Evolutionary conservation across 192 early-diverging fungal genomes (phyloP).

Genomic region (Gaertneriomyces semiglobifer): DNA sequence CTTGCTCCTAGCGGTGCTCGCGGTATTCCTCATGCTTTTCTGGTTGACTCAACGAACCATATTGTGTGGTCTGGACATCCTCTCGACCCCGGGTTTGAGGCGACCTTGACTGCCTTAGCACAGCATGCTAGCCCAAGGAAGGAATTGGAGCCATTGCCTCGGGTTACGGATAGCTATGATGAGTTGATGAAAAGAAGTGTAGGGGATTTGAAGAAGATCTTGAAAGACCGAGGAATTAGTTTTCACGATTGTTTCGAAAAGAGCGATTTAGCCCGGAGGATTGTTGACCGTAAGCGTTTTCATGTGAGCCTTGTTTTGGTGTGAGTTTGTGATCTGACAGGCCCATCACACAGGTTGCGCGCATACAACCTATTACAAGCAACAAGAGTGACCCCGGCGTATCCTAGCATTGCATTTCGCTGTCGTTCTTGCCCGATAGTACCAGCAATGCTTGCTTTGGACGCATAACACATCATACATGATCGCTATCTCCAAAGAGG

Average conservation of each 20-base stretch:
- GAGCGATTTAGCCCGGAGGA: slow-evolving; percentile 46
- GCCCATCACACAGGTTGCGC: too few relatives aligned
- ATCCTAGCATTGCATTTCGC: too few relatives aligned
- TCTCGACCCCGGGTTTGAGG: slow-evolving; percentile 44
- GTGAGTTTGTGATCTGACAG: too few relatives aligned
- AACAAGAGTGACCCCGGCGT: too few relatives aligned
- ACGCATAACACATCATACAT: too few relatives aligned
- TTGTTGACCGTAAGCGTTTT: slow-evolving; percentile 33
- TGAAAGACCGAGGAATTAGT: slow-evolving; percentile 44
- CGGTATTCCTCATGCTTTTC: slow-evolving; percentile 53
- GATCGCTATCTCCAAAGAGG: too few relatives aligned
- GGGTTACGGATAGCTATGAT: slow-evolving; percentile 44
- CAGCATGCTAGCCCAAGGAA: slow-evolving; percentile 27
- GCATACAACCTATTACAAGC: too few relatives aligned
- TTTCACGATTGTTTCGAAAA: slow-evolving; percentile 46
- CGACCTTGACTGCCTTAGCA: slow-evolving; percentile 26
- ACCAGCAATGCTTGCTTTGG: too few relatives aligned
- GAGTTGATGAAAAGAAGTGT: slow-evolving; percentile 48
- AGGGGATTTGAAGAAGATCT: slow-evolving; percentile 51
- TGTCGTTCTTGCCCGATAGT: too few relatives aligned
- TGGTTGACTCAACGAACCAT: slow-evolving; percentile 41
- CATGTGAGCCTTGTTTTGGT: too few relatives aligned
- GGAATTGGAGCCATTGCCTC: slow-evolving; percentile 35
- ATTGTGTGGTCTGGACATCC: slow-evolving; percentile 53
- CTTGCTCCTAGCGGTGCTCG: slow-evolving; percentile 42